Conservation (phyloP, 2,329 filamentous ascomycete genomes). For the Chaetothyriales sp. region DNA sequence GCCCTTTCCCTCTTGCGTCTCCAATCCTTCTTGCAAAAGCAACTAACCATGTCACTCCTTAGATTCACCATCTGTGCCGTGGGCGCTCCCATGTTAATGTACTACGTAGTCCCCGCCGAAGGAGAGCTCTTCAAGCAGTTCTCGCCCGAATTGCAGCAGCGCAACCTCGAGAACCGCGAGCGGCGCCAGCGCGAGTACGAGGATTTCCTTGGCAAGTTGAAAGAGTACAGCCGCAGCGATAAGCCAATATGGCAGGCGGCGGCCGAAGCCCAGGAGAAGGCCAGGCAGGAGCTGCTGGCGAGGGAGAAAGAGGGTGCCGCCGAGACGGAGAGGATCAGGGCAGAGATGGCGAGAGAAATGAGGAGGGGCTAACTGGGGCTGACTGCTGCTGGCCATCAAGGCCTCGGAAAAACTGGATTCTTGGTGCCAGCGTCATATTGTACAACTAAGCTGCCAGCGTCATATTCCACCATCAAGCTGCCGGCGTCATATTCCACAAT, state of each 20-base stretch:
- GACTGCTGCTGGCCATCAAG: not conserved
- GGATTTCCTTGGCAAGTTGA: conserved; percentile 68
- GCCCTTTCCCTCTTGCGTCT: conserved; percentile 1
- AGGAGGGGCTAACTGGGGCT: not conserved
- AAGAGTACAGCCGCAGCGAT: conserved; percentile 79
- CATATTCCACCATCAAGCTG: too few relatives aligned
- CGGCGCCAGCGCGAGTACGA: conserved; percentile 76
- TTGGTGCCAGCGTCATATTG: not conserved
- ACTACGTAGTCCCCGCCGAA: conserved; percentile 60
- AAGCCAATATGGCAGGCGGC: conserved; percentile 54
- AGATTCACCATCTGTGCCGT: conserved; percentile 53
- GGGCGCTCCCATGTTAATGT: conserved; percentile 72
- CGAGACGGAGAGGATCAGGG: conserved; percentile 29
- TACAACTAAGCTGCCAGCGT: too few relatives aligned
- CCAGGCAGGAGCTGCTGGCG: conserved; percentile 24
- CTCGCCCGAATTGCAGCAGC: conserved; percentile 85
- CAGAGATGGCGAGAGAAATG: conserved; percentile 23
- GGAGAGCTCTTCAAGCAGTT: conserved; percentile 85
- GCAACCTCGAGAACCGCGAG: conserved; percentile 65
- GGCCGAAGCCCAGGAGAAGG: conserved; percentile 27
- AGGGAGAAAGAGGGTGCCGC: conserved; percentile 25
- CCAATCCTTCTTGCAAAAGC: conserved; percentile 2
- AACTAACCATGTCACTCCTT: conserved; percentile 2
- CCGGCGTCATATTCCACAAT: too few relatives aligned
- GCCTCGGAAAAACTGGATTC: not conserved